Percentiles rank a stretch among this genome's conserved stretches.
phyloP scores from a whole-genome alignment of 1,284 basidiomycete species.

The Cutaneotrichosporon sp. region DNA sequence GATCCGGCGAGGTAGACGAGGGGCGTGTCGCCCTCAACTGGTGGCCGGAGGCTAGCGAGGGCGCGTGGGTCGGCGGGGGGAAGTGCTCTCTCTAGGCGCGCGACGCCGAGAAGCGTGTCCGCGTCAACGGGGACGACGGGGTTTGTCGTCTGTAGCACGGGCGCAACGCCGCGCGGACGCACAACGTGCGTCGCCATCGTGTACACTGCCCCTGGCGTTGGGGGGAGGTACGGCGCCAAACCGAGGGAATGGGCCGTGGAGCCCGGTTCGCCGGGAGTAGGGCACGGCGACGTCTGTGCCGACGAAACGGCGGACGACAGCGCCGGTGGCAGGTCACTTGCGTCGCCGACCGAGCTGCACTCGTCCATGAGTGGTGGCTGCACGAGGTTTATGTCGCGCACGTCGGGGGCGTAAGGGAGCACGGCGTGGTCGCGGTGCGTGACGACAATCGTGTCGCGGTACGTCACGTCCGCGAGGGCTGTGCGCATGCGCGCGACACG shows the following conservation, averaged over 20 bases:
- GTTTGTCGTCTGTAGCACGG: constrained; percentile 67
- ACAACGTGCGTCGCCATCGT: constrained; percentile 62
- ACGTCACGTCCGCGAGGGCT: constrained; percentile 36
- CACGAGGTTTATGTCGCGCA: constrained; percentile 63
- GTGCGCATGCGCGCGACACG: constrained; percentile 26
- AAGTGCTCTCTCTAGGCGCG: constrained; percentile 56
- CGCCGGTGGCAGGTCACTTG: not conserved
- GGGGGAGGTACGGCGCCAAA: constrained; percentile 26
- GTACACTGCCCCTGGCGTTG: constrained; percentile 39
- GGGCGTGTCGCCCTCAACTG: not conserved
- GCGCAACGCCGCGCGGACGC: constrained; percentile 20
- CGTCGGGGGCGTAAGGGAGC: constrained; percentile 55
- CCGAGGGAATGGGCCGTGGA: not conserved
- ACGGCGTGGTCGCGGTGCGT: constrained; percentile 62
- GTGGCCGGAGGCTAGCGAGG: constrained; percentile 15
- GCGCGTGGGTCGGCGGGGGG: constrained; percentile 25
- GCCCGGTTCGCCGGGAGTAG: not conserved
- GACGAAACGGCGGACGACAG: constrained; percentile 5
- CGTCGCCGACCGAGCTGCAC: not conserved
- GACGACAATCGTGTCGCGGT: constrained; percentile 55
- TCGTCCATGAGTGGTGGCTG: constrained; percentile 12
- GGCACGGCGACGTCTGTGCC: constrained; percentile 8
- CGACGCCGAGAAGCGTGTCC: constrained; percentile 55
- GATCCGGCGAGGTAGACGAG: constrained; percentile 42
- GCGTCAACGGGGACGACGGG: constrained; percentile 56